These are phyloP conservation scores for Alternaria panax DNA, from an alignment of 2,329 filamentous ascomycete genomes.

Conservation along the genomic window DNA sequence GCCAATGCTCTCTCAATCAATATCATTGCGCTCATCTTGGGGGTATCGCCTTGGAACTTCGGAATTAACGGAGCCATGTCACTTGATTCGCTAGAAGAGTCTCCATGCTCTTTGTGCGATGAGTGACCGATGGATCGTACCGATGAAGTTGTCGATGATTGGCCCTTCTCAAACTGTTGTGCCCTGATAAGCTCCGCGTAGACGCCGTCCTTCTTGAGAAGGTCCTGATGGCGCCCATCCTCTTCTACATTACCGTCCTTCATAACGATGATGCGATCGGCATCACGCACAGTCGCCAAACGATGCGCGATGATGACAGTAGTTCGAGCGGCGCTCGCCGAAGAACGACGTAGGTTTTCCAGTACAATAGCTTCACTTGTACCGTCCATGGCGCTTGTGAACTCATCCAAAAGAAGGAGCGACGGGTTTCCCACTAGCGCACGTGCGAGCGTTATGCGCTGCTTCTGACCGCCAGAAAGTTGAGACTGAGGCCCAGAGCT, in stretches of 20 bases:
- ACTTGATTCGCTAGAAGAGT: not conserved
- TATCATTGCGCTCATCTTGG: conserved; percentile 23
- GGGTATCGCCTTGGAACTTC: not conserved
- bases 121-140: conserved; percentile 26
- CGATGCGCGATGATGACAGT: conserved; percentile 50
- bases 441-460: conserved; percentile 49
- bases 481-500: conserved; percentile 44
- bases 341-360: conserved; percentile 42
- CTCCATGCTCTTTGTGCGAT: conserved; percentile 22
- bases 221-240: conserved; percentile 42
- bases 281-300: conserved; percentile 48
- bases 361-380: conserved; percentile 43
- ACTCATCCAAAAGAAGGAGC: conserved; percentile 47
- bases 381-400: conserved; percentile 44
- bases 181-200: conserved; percentile 46
- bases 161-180: conserved; percentile 46
- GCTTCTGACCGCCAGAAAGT: conserved; percentile 50
- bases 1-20: conserved; percentile 36
- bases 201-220: conserved; percentile 37
- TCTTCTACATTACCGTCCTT: conserved; percentile 43
- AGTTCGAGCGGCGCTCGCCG: conserved; percentile 37
- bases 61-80: conserved; percentile 3
- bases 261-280: conserved; percentile 49
- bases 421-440: conserved; percentile 45
- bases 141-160: conserved; percentile 32